A percentile compares a stretch with the other conserved stretches of the same genome.
phyloP scores from a whole-genome alignment of 2,329 filamentous ascomycete species.

The Gnomoniopsis smithogilvyi region DNA sequence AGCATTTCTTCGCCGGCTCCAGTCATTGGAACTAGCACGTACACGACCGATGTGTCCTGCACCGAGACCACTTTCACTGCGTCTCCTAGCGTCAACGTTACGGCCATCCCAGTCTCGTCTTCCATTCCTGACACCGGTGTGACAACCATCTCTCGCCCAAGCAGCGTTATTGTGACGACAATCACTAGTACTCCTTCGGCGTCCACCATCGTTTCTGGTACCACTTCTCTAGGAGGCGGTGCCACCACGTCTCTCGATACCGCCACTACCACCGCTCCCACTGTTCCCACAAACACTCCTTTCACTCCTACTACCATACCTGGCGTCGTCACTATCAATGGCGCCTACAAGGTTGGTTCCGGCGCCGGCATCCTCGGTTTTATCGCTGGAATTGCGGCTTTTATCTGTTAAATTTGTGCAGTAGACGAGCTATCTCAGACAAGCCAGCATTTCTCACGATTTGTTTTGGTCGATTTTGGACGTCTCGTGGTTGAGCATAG shows the following conservation, averaged over 20 bases:
- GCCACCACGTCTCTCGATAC: background rate
- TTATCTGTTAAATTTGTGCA: slow-evolving; percentile 31
- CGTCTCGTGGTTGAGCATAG: slow-evolving; percentile 16
- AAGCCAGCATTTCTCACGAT: background rate
- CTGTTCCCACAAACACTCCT: slow-evolving; percentile 26
- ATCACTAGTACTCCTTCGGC: slow-evolving; percentile 20
- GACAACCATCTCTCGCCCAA: slow-evolving; percentile 7
- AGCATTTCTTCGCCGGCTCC: slow-evolving; percentile 30
- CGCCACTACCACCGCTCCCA: background rate
- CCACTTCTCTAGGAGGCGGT: slow-evolving; percentile 15
- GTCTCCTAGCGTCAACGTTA: slow-evolving; percentile 12
- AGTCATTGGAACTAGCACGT: slow-evolving; percentile 26
- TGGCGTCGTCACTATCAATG: slow-evolving; percentile 31
- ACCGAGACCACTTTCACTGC: slow-evolving; percentile 15
- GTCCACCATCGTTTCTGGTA: slow-evolving; percentile 19
- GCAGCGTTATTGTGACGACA: slow-evolving; percentile 14
- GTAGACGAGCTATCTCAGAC: background rate
- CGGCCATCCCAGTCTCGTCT: slow-evolving; percentile 10
- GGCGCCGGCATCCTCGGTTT: slow-evolving; percentile 34
- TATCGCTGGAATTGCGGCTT: slow-evolving; percentile 35
- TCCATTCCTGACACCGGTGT: slow-evolving; percentile 14
- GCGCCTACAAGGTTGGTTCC: slow-evolving; percentile 32
- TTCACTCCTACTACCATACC: slow-evolving; percentile 23
- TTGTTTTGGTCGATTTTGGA: slow-evolving; percentile 18
- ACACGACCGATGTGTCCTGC: slow-evolving; percentile 14